Evolutionary conservation across 768 basidiomycete species (phyloP).

Genomic region (Trametes gibbosa): DNA sequence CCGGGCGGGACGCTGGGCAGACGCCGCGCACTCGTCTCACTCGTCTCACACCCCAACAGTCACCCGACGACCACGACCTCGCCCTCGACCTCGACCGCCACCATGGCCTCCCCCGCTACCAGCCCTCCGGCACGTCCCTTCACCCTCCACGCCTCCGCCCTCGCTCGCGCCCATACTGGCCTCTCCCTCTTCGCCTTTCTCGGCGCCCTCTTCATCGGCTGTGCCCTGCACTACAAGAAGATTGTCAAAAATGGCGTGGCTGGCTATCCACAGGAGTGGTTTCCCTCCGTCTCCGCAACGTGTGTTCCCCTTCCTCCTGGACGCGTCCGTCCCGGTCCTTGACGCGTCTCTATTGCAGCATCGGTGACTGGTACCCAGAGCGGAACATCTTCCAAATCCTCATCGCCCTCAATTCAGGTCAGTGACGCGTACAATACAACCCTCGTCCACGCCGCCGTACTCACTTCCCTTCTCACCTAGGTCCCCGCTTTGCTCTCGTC

Average conservation of each 20-base stretch:
- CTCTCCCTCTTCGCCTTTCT: slow-evolving; percentile 66
- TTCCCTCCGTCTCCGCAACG: slow-evolving; percentile 87
- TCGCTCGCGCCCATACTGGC: slow-evolving; percentile 64
- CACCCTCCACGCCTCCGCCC: slow-evolving; percentile 22
- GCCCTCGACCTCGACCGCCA: neutral
- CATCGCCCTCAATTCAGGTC: slow-evolving; percentile 80
- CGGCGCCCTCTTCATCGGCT: slow-evolving; percentile 61
- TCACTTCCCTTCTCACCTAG: slow-evolving; percentile 30
- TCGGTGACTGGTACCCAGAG: slow-evolving; percentile 91
- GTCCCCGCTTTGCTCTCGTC: slow-evolving; percentile 73
- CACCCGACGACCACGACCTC: neutral
- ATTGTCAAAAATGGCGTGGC: slow-evolving; percentile 85
- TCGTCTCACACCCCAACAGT: no score
- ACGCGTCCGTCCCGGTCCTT: neutral
- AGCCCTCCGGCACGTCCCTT: neutral
- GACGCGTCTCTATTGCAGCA: slow-evolving; percentile 40
- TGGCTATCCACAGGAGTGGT: slow-evolving; percentile 85
- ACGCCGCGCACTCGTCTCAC: neutral
- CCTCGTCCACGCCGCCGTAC: neutral
- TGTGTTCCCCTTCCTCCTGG: slow-evolving; percentile 34
- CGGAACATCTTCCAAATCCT: slow-evolving; percentile 82
- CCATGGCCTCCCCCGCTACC: neutral
- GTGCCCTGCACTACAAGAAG: slow-evolving; percentile 72
- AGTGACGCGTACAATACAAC: slow-evolving; percentile 8
- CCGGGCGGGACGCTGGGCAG: neutral